Conservation (phyloP, 495 filamentous ascomycete species). For the Lineolata rhizophorae region DNA sequence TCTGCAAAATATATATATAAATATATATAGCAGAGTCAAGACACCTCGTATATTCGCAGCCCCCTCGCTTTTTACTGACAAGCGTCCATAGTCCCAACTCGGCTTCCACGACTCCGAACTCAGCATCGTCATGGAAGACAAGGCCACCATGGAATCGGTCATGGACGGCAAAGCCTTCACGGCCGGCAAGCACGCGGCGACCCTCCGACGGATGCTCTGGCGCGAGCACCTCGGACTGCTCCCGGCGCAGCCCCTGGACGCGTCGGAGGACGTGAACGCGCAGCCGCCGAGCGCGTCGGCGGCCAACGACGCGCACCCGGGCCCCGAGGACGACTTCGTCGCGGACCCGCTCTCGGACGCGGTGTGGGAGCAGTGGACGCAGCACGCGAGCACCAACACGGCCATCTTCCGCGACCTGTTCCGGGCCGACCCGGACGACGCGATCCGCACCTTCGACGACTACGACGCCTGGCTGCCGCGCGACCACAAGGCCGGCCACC, state of each 20-base stretch:
- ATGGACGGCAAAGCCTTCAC: constrained; percentile 65
- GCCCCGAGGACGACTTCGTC: constrained; percentile 51
- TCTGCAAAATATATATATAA: background rate
- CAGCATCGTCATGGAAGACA: constrained; percentile 82
- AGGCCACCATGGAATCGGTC: constrained; percentile 38
- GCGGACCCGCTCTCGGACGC: constrained; percentile 59
- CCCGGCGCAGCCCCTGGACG: constrained; percentile 50
- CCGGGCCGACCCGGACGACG: constrained; percentile 79
- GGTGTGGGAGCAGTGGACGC: constrained; percentile 72
- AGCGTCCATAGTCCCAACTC: constrained; percentile 42
- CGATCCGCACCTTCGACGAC: constrained; percentile 53
- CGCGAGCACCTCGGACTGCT: constrained; percentile 79
- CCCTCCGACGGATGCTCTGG: constrained; percentile 71
- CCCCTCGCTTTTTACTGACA: no score
- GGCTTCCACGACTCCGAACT: constrained; percentile 83
- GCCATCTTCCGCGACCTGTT: constrained; percentile 72
- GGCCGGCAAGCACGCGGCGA: constrained; percentile 56
- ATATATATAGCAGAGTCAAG: no score
- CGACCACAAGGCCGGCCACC: constrained; percentile 55
- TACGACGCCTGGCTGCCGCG: constrained; percentile 42
- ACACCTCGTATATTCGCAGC: no score
- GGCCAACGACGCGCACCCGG: constrained; percentile 42
- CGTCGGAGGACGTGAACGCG: constrained; percentile 50
- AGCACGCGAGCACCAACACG: constrained; percentile 55
- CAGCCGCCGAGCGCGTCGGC: constrained; percentile 57